Percentiles rank a stretch among this genome's conserved stretches.
phyloP scores from a whole-genome alignment of 371 early-diverging fungal species.

The Entomophthora muscae region DNA sequence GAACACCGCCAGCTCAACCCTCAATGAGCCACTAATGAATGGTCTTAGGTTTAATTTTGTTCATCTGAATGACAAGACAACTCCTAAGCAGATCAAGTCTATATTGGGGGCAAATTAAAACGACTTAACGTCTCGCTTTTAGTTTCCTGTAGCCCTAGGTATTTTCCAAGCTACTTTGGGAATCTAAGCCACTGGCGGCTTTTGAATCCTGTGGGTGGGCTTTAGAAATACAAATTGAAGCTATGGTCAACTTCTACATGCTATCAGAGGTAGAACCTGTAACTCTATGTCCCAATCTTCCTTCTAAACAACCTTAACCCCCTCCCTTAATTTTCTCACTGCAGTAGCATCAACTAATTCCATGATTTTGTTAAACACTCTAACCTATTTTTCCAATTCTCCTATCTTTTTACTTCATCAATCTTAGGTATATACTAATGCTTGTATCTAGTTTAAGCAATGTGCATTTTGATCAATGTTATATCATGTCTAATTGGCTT shows the following conservation, averaged over 20 bases:
- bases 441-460: no score
- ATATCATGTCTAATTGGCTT: no score
- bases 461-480: no score
- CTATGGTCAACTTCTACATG: background rate
- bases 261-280: background rate
- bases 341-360: background rate
- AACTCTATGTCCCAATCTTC: background rate
- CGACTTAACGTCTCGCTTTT: no score
- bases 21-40: slow-evolving; percentile 38
- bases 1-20: slow-evolving; percentile 31
- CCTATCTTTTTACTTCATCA: no score
- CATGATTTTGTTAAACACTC: background rate
- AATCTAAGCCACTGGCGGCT: background rate
- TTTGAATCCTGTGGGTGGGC: background rate
- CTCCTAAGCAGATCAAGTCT: slow-evolving; percentile 53
- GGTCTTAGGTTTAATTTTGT: slow-evolving; percentile 58
- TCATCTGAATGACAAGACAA: slow-evolving; percentile 61
- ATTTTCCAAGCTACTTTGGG: background rate
- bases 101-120: slow-evolving; percentile 14
- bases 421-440: no score
- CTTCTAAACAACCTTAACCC: background rate
- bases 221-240: background rate
- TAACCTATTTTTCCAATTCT: no score
- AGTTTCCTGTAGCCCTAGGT: background rate
- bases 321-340: background rate